phyloP scores from a whole-genome alignment of 192 early-diverging fungal genomes.

The Coemansia sp. region DNA sequence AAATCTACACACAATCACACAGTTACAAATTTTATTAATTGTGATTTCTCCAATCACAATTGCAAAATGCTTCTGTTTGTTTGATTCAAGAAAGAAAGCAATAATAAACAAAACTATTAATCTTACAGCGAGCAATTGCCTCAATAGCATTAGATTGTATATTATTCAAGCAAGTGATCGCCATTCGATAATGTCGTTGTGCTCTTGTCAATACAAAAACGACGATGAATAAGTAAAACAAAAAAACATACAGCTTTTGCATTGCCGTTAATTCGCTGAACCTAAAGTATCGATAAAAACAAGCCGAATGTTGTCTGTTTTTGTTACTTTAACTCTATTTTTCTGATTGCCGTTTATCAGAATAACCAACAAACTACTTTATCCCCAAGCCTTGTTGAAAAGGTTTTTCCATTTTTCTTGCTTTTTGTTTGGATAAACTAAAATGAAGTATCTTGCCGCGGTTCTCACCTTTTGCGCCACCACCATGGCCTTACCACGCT shows the following conservation, averaged over 20 bases:
- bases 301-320: not conserved
- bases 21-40: not conserved
- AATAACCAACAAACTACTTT: not conserved
- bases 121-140: not conserved
- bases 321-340: not conserved
- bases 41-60: not conserved
- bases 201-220: not conserved
- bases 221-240: not conserved
- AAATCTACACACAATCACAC: not conserved
- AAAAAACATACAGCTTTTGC: not conserved
- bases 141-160: not conserved
- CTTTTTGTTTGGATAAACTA: not conserved
- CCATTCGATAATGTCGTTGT: not conserved
- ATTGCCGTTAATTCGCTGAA: not conserved
- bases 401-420: not conserved
- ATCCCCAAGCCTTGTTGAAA: no score
- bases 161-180: not conserved
- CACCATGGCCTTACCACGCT: constrained; percentile 3
- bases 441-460: constrained; percentile 6
- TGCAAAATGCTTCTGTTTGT: not conserved
- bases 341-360: not conserved
- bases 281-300: not conserved
- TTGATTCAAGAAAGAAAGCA: not conserved
- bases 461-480: not conserved
- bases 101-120: no score